phyloP scores from a whole-genome alignment of 176 grass and related monocot species.

The Eleusine indica region DNA sequence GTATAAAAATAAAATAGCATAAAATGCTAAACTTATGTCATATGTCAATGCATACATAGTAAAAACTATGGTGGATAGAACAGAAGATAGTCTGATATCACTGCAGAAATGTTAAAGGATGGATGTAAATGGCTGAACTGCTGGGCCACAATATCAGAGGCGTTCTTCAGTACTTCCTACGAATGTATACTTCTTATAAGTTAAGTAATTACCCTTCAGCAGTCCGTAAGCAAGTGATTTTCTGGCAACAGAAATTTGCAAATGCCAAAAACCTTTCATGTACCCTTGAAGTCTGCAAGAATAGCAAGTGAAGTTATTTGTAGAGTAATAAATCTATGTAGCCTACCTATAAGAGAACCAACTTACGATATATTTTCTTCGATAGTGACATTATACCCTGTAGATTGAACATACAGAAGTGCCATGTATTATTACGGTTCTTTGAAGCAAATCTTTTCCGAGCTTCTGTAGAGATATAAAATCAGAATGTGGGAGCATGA shows the following conservation, averaged over 20 bases:
- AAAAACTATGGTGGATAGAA: not conserved
- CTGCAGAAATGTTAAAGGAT: slow-evolving; percentile 27
- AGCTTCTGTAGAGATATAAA: slow-evolving; percentile 8
- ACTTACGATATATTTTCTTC: not conserved
- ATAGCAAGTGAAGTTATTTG: slow-evolving; percentile 22
- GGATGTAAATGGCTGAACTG: slow-evolving; percentile 15
- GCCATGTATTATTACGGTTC: not conserved
- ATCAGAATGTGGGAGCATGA: slow-evolving; percentile 26
- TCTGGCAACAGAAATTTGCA: slow-evolving; percentile 21
- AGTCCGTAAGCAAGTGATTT: not conserved
- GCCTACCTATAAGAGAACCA: slow-evolving; percentile 17
- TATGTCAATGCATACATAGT: not conserved
- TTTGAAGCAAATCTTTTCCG: not conserved
- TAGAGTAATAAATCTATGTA: slow-evolving; percentile 16
- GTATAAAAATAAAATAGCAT: not conserved
- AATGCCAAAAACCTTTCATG: slow-evolving; percentile 17
- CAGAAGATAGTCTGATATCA: slow-evolving; percentile 21
- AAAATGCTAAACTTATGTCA: not conserved
- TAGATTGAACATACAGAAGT: slow-evolving; percentile 7
- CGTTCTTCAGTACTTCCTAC: not conserved
- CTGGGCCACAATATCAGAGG: not conserved
- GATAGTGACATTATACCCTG: not conserved
- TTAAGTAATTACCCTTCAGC: slow-evolving; percentile 7
- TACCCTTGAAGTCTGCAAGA: slow-evolving; percentile 25
- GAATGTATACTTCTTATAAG: slow-evolving; percentile 24